Evolutionary conservation across 169 alveolate species (phyloP), one percentile per base, ranked within the genome.

Genomic region (Cryptosporidium parvum): DNA sequence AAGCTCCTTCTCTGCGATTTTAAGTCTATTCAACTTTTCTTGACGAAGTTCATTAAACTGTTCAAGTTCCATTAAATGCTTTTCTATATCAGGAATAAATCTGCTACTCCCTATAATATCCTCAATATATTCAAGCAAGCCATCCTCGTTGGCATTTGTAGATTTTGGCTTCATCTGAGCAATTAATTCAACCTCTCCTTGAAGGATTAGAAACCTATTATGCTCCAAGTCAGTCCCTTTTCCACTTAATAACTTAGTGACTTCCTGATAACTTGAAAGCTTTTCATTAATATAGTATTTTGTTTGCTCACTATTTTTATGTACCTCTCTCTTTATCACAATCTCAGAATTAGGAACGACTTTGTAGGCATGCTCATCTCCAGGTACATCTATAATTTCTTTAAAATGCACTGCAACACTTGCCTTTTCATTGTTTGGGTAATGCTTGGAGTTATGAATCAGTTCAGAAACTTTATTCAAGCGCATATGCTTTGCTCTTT

Each of bases 141-240:
- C 99, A 52, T 96, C 97, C 91, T 97, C 98, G 85, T 95, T 97
- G 16, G 94, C 92, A 85, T 95, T 96, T 29, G 95, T 95, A 0
- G 96, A 98, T 91, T 97, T 98, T 29, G 99, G 99, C 70, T 97
- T 97, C 99, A 98, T 98, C 91, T 96, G 94, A 3, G 99, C 96
- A 23, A 98, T 97, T 71, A 97, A 96, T 87, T 98, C 99, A 26
- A 98, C 99, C 91, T 98, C 99, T 7, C 99, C 99, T 92, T 98
- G 98, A 68, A 98, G 91, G 33, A 95, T 95, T 29, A 95, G 85
- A 85, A 86, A 86, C 65, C 99, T 93, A 68, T 97, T 97, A 89
- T 97, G 98, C 35, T 95, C 96, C 61, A 98, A 93, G 91, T 98
- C 99, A 45, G 98, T 97, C 23, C 99, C 99, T 85, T 96, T 96